Conservation (phyloP, 495 filamentous ascomycete genomes). For the Penicillium atrosanguineum region DNA sequence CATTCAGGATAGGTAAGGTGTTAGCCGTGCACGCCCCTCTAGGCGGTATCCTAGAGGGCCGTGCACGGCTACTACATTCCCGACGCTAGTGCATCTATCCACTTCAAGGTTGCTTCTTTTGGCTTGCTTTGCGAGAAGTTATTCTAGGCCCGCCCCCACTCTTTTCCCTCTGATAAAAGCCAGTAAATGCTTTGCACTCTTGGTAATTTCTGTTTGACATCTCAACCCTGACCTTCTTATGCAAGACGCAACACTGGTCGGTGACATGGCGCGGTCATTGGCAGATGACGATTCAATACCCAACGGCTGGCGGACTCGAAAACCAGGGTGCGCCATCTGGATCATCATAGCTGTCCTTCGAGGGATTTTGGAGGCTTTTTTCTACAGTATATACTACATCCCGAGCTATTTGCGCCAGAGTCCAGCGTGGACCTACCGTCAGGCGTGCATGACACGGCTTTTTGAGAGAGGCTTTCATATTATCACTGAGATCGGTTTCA, state of each 20-base stretch:
- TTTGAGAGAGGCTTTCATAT: conserved; percentile 1
- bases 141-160: no score
- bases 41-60: no score
- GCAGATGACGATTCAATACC: conserved; percentile 56
- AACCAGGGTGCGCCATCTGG: conserved; percentile 65
- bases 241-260: background rate
- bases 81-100: no score
- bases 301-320: conserved; percentile 45
- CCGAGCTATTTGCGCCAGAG: conserved; percentile 3
- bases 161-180: no score
- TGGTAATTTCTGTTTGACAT: no score
- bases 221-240: no score
- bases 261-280: conserved; percentile 33
- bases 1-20: no score
- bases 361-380: conserved; percentile 2
- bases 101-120: no score
- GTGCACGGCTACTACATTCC: no score
- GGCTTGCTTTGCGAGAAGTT: no score
- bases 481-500: conserved; percentile 10
- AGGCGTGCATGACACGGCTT: conserved; percentile 7
- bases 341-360: conserved; percentile 26
- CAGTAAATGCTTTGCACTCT: no score
- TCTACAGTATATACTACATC: conserved; percentile 13
- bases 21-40: no score
- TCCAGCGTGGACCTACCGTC: conserved; percentile 11